Evolutionary conservation across 2,329 filamentous ascomycete species (phyloP).

Genomic region (Stemphylium beticola): DNA sequence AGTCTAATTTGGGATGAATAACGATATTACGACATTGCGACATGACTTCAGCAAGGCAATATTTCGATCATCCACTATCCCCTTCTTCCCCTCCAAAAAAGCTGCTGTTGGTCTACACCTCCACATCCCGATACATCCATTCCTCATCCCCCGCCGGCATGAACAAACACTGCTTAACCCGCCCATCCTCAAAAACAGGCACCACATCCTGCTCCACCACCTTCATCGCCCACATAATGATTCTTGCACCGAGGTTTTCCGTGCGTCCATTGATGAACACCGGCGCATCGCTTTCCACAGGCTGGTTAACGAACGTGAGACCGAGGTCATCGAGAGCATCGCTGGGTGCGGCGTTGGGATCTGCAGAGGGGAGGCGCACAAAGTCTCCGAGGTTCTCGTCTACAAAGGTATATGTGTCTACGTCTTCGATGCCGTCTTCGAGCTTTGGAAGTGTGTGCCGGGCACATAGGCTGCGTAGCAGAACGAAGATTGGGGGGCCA

Average conservation of each 20-base stretch:
- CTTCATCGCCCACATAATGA: slow-evolving; percentile 35
- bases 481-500: not conserved
- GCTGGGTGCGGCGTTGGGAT: not conserved
- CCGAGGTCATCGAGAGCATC: slow-evolving; percentile 26
- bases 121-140: slow-evolving; percentile 23
- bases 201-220: slow-evolving; percentile 26
- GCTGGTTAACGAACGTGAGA: slow-evolving; percentile 15
- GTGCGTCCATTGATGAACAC: slow-evolving; percentile 17
- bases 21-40: too few species aligned
- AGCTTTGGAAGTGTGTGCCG: slow-evolving; percentile 23
- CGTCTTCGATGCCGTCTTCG: slow-evolving; percentile 35
- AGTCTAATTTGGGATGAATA: too few species aligned
- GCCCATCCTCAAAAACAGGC: slow-evolving; percentile 6
- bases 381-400: slow-evolving; percentile 32
- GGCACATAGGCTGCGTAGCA: slow-evolving; percentile 17
- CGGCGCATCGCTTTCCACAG: not conserved
- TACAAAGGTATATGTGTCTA: slow-evolving; percentile 29
- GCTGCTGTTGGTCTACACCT: not conserved
- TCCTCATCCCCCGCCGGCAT: not conserved
- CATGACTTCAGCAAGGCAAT: not conserved
- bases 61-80: not conserved
- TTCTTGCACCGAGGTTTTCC: slow-evolving; percentile 24
- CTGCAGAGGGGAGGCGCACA: slow-evolving; percentile 5
- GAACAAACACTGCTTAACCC: slow-evolving; percentile 18
- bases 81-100: not conserved